Base-by-base conservation (phyloP, 139 green algal genomes). In the Limnomonas spitsbergensis region DNA sequence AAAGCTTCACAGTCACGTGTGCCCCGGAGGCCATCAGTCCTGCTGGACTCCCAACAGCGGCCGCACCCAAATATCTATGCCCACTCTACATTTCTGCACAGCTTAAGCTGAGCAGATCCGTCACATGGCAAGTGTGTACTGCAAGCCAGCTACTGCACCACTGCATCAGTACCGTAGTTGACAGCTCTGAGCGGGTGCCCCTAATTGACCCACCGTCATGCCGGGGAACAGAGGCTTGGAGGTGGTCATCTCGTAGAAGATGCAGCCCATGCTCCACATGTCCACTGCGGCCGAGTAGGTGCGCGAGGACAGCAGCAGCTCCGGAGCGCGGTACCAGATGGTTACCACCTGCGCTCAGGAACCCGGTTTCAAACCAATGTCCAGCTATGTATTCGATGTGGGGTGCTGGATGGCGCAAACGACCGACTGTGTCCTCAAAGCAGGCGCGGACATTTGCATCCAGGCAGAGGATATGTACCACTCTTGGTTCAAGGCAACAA, bases 261-360 rank as follows among this genome's bases (percentile, higher is more conserved):
- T 98, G 90, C 96, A 99, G 66, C 95, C 96, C 7, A 97, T 88
- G 77, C 84, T 93, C 96, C 96, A 99, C 38, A 99, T 89, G 84
- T 99, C 96, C 26, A 99, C 92, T 1, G 92, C 89, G 3, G 89
- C 92, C 38, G 88, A 89, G 88, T 99, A 99, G 79, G 90, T 82
- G 47, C 86, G 92, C 31, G 85, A 80, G n/a, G 95, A 95, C 38
- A 99, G 89, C 81, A 99, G 84, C 78, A 99, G 94, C 86, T 99
- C 96, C 4, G 96, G 96, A n/a, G 95, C 90, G 26, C 96, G 90
- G 88, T 99, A 99, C 94, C 95, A 99, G 38, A 99, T 82, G 31
- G 96, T 99, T 47, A 99, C 94, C 56, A 98, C 94, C 87, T 95
- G 86, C 67, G 66, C 9, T 72, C 66, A n/a, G n/a, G n/a, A n/a